Evolutionary conservation across 2,329 filamentous ascomycete species (phyloP), one percentile per base, ranked within the genome.

Genomic region (Fusarium nelsonii): DNA sequence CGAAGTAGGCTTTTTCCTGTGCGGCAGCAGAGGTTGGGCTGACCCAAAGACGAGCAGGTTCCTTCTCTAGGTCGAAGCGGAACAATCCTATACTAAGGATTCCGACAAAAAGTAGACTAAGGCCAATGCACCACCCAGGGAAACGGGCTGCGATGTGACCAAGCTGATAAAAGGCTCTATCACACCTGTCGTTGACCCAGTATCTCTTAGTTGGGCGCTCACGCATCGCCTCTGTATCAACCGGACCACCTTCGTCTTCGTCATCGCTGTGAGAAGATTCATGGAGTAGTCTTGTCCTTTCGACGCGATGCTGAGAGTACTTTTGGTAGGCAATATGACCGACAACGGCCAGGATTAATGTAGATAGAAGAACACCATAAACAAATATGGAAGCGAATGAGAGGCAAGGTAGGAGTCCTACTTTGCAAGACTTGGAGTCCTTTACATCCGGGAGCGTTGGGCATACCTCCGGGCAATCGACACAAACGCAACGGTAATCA

Each of bases 21-120:
- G 96, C 96, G 20, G 97, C 95, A 49, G 90, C 88, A 6, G 96
- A 98, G 10, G 92, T 91, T 9, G 96, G 96, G 73, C 95, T 94
- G n/a, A 99, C 96, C 96, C 96, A 99, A 10, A 99, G 83, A 48
- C 92, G 90, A 12, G 97, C 96, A 8, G 96, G 96, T 66, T 98
- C 92, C 23, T 85, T 92, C 79, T 98, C 96, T 36, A 99, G 85
- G n/a, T 92, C 86, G 75, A 99, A 99, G 44, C 88, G 88, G 61
- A 96, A 82, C 93, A 93, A 97, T 2, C 96, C 96, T 36, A 95
- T 81, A 76, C 94, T 97, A 65, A 99, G 84, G 6, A 97, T 77
- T 2, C 84, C 87, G 12, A 97, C 91, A 4, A 96, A 75, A 3
- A 96, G 55, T n/a, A 97, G 77, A 67, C 92, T 95, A 9, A 85